phyloP scores from a whole-genome alignment of 1,139 yeast species.

The Saccharomyces hybrid region DNA sequence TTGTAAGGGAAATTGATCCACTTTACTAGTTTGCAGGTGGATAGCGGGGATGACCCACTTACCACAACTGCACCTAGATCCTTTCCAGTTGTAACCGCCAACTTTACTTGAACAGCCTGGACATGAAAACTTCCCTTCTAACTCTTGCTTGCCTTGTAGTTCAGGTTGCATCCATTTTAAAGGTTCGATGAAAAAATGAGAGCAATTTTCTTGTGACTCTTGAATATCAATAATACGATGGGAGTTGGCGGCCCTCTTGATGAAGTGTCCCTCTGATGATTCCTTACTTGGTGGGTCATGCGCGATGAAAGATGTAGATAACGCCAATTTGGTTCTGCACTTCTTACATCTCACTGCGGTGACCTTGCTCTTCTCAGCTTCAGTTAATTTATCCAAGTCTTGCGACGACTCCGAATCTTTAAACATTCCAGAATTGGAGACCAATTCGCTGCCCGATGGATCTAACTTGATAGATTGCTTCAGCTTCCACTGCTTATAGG shows the following conservation, averaged over 20 bases:
- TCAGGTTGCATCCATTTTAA: constrained; percentile 85
- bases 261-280: constrained; percentile 56
- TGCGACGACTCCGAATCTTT: constrained; percentile 20
- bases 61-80: constrained; percentile 91
- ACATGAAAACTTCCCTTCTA: constrained; percentile 83
- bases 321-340: constrained; percentile 51
- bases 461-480: constrained; percentile 34
- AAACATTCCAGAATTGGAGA: constrained; percentile 31
- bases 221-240: constrained; percentile 49
- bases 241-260: constrained; percentile 53
- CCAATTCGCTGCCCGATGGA: constrained; percentile 30
- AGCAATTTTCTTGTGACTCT: constrained; percentile 54
- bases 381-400: constrained; percentile 25
- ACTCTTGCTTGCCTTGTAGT: constrained; percentile 47
- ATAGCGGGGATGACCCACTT: constrained; percentile 94
- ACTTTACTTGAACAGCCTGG: constrained; percentile 77
- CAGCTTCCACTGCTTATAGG: constrained; percentile 48
- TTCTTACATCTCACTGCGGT: constrained; percentile 57
- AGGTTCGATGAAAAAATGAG: constrained; percentile 86
- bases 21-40: constrained; percentile 71
- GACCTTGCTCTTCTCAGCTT: constrained; percentile 17
- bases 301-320: constrained; percentile 43
- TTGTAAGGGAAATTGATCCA: constrained; percentile 48
- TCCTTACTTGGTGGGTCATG: constrained; percentile 55
- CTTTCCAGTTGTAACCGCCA: constrained; percentile 94